Base-by-base conservation (phyloP, 208 protist species). In the Kentomonas sorsogonicus region DNA sequence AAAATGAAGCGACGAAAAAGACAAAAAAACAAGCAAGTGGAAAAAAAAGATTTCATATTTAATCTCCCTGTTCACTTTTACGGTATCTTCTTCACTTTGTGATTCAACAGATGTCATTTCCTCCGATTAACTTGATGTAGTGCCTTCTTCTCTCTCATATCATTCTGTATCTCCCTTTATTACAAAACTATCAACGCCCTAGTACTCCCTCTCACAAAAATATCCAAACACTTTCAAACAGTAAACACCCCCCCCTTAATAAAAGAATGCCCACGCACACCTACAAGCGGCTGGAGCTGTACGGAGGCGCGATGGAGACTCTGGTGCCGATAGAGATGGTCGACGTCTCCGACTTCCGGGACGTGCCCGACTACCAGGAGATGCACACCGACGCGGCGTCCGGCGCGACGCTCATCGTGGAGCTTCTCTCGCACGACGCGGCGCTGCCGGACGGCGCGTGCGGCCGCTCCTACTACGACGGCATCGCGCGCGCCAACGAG, bases 331-430 rank as follows among this genome's bases (percentile, higher is more conserved):
- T 27, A 7, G 25, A 55, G 26, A 58, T 78, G 50, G 53, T 52
- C 0, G 86, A 93, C 56, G 74, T 85, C 29, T 89, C 79, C n/a
- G 60, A 72, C 36, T 75, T 85, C 20, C 73, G 81, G 2, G 79
- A 86, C 41, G 77, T 93, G 36, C 86, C 86, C 1, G 86, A 93
- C 65, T 72, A 83, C 33, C 82, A 90, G 47, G 81, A 93, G 45
- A 81, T 93, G 50, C 86, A 80, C 65, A 47, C 51, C 0, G 72
- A 93, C 55, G 56, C 62, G 1, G 54, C 54, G 51, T 88, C 77
- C 5, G 79, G 81, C 15, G 69, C 71, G 6, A 76, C 70, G 15
- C 22, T 93, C 36, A 86, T 89, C 22, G 63, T 89, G 13, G 86
- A 93, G 59, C 69, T 93, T 3, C 64, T 93, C 7, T 43, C 63